Evolutionary conservation across 2,329 filamentous ascomycete genomes (phyloP), one percentile per base, ranked within the genome.

Genomic region (Grosmannia penicillata): DNA sequence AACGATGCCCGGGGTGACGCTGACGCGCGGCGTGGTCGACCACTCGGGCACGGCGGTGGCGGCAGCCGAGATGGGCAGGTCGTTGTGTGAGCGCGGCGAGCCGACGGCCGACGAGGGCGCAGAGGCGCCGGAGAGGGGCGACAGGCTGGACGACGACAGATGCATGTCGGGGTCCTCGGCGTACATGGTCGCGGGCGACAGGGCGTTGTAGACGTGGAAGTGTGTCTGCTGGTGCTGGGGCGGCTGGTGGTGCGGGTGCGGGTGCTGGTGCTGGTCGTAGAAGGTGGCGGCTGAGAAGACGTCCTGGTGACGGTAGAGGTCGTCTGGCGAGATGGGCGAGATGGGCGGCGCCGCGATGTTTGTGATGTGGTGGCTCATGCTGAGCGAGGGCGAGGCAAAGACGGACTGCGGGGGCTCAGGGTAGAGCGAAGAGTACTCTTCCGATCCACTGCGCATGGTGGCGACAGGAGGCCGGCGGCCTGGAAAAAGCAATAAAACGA

Each of bases 31-130:
- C 42, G 61, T 54, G 43, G 63, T 56, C 46, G 65, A 56, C 72
- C 75, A 82, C 43, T 75, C 71, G 33, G 74, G 63, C 36, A 72
- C 65, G 49, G 63, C 62, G 43, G 70, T 70, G n/a, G n/a, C n/a
- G n/a, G n/a, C n/a, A n/a, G n/a, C n/a, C n/a, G n/a, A n/a, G n/a
- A n/a, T n/a, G 45, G 69, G 57, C 47, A 71, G 70, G 40, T 68
- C 67, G 49, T 71, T 67, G 45, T 70, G 68, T 2, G 75, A 77
- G 49, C 75, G 72, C 21, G 78, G 78, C 18, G 78, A 82, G 40
- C 75, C 75, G 44, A 77, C 70, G 38, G 72, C 73, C 8, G 78
- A 82, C 1, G 77, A 81, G 7, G 76, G 64, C 4, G 72, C 73
- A 37, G 78, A 82, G 37, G 62, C 71, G 40, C 58, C 76, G 42